Evolutionary conservation across 257 asterid genomes (phyloP).

Genomic region (Anisodus acutangulus): DNA sequence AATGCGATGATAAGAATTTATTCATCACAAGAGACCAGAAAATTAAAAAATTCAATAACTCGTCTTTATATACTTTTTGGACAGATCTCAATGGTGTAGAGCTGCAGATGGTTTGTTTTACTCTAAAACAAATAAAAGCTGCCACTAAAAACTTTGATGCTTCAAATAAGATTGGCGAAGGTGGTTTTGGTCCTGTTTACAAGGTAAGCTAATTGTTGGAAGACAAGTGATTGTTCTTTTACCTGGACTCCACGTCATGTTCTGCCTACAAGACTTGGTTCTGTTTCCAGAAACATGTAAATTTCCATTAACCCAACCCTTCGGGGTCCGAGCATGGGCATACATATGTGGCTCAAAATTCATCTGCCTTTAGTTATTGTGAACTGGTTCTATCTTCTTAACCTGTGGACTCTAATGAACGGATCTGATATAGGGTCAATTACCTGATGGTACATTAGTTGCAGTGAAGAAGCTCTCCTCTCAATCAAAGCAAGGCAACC

Average conservation of each 20-base stretch:
- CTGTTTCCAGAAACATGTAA: constrained; percentile 14
- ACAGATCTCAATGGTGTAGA: constrained; percentile 69
- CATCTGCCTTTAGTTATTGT: neutral
- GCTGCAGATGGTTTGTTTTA: constrained; percentile 67
- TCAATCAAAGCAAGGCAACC: constrained; percentile 83
- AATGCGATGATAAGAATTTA: constrained; percentile 1
- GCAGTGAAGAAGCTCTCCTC: constrained; percentile 95
- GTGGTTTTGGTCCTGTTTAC: constrained; percentile 95
- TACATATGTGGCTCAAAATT: constrained; percentile 5
- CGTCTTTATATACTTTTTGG: constrained; percentile 24
- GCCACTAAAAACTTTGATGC: constrained; percentile 81
- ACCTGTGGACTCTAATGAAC: neutral
- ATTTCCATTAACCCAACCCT: neutral
- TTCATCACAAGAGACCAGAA: constrained; percentile 13
- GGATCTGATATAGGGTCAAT: constrained; percentile 56
- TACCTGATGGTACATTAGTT: constrained; percentile 71
- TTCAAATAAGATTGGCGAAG: constrained; percentile 86
- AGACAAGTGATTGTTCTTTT: neutral
- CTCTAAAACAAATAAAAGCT: constrained; percentile 73
- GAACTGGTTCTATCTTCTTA: neutral
- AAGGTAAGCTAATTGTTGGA: constrained; percentile 52
- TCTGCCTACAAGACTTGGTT: constrained; percentile 14
- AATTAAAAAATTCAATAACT: neutral
- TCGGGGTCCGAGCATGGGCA: neutral
- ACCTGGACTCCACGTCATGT: neutral